Base-by-base conservation (phyloP, 192 early-diverging fungal genomes). In the Backusella australiensis region DNA sequence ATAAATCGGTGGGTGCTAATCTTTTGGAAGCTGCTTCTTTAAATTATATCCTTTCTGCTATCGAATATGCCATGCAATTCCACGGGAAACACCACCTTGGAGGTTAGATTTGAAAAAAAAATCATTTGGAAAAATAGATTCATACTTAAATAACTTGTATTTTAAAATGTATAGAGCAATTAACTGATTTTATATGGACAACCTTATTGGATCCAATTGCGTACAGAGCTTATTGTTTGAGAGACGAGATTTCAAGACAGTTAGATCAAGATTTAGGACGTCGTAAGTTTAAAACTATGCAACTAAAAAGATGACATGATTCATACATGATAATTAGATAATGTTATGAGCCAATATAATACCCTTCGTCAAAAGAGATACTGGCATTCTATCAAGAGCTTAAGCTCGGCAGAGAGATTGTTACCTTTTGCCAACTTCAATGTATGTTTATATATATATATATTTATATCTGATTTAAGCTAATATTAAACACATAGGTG, bases 1-100 rank as follows among this genome's bases (percentile, higher is more conserved):
- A 70, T 42, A 38, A 71, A 32, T 72, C 75, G 6, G 5, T 75
- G 35, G 81, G 68, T n/a, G 72, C 76, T 0, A 78, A 69, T 53
- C 34, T 85, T 9, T 52, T 85, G 32, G 81, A 85, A 71, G 17
- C 74, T 11, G 84, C 81, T 6, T 77, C 84, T 34, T 42, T 82
- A 19, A 83, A 83, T 41, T 71, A 71, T 71, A 44, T 78, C 6
- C 42, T 85, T 7, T 67, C 63, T 34, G 15, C 41, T 34, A 63
- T 85, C 6, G 84, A 85, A 44, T 44, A 21, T 14, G 65, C 77
- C 23, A 77, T 85, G 74, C 73, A 82, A 53, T 69, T 49, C 63
- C 67, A 38, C 14, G 75, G 70, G 9, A 69, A 67, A 59, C 21
- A 49, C 19, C 26, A 69, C 6, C 39, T 76, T 36, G 42, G 42